Conservation (phyloP, 75 land plant genomes). For the Pinus taeda region DNA sequence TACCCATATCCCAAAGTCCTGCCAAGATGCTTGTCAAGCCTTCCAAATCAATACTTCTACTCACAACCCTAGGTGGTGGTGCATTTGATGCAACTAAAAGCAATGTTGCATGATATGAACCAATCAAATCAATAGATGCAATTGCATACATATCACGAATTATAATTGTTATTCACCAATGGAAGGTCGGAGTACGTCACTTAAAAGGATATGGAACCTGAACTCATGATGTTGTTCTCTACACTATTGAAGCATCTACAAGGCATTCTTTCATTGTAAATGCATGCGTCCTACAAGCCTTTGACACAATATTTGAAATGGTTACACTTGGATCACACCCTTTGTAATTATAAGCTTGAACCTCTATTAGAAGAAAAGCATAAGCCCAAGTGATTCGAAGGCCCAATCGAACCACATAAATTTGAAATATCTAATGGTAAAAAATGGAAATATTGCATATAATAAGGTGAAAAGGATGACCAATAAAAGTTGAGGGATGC, state of each 20-base stretch:
- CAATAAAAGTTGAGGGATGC: slow-evolving; percentile 69
- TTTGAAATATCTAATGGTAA: slow-evolving; percentile 85
- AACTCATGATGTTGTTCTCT: slow-evolving; percentile 85
- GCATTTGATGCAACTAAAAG: slow-evolving; percentile 90
- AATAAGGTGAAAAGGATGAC: slow-evolving; percentile 76
- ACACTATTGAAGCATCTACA: no score
- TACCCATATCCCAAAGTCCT: slow-evolving; percentile 94
- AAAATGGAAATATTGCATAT: slow-evolving; percentile 83
- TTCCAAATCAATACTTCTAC: slow-evolving; percentile 89
- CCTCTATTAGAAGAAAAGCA: slow-evolving; percentile 90
- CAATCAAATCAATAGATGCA: slow-evolving; percentile 98
- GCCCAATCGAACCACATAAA: slow-evolving; percentile 92
- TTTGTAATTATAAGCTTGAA: slow-evolving; percentile 79
- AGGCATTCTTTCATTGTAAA: no score
- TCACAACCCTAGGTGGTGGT: slow-evolving; percentile 85
- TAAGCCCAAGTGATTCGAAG: slow-evolving; percentile 83
- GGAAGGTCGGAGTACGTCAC: slow-evolving; percentile 89
- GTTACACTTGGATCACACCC: slow-evolving; percentile 64
- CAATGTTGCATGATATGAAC: slow-evolving; percentile 94
- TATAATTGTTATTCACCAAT: slow-evolving; percentile 71
- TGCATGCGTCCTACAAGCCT: slow-evolving; percentile 22
- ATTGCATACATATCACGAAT: slow-evolving; percentile 81
- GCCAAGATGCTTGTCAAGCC: slow-evolving; percentile 85
- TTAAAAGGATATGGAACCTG: slow-evolving; percentile 95
- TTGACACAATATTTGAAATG: no score